Percentiles rank a stretch among this genome's conserved stretches.
phyloP scores from a whole-genome alignment of 495 filamentous ascomycete genomes.

The Clavariopsis aquatica region DNA sequence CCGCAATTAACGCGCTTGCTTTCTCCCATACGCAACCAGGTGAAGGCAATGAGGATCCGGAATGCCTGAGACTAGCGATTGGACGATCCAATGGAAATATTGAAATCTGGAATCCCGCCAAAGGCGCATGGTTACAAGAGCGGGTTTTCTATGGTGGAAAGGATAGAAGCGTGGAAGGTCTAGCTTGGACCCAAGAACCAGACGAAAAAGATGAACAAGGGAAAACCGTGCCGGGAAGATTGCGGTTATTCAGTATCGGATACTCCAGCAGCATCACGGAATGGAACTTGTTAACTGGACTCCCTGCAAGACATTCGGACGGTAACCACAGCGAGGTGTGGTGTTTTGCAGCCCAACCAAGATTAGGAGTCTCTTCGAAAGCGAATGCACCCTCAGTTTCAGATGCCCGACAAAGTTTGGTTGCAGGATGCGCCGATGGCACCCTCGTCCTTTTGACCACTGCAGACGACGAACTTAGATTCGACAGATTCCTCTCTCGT shows the following conservation, averaged over 20 bases:
- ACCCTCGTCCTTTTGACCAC: constrained; percentile 83
- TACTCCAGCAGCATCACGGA: constrained; percentile 90
- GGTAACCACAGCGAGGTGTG: constrained; percentile 96
- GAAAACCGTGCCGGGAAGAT: constrained; percentile 64
- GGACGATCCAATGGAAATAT: constrained; percentile 95
- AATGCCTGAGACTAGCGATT: constrained; percentile 75
- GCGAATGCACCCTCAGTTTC: constrained; percentile 36
- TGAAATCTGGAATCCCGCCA: constrained; percentile 94
- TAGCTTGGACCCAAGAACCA: constrained; percentile 90
- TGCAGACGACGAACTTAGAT: constrained; percentile 73
- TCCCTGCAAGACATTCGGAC: constrained; percentile 75
- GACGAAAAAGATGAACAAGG: constrained; percentile 64
- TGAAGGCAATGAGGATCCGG: constrained; percentile 50
- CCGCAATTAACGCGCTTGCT: constrained; percentile 89
- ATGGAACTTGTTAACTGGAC: constrained; percentile 82
- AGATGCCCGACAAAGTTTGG: constrained; percentile 68
- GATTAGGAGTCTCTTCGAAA: constrained; percentile 46
- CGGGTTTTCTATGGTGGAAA: constrained; percentile 79
- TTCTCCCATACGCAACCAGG: constrained; percentile 79
- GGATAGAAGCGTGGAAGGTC: constrained; percentile 82
- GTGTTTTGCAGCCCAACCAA: constrained; percentile 90
- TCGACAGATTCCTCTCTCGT: constrained; percentile 66
- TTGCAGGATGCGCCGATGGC: constrained; percentile 90
- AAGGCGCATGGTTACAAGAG: constrained; percentile 88
- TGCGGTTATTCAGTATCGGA: constrained; percentile 94